Evolutionary conservation across 2,329 filamentous ascomycete genomes (phyloP), one percentile per base, ranked within the genome.

Genomic region (Claviceps quebecensis): DNA sequence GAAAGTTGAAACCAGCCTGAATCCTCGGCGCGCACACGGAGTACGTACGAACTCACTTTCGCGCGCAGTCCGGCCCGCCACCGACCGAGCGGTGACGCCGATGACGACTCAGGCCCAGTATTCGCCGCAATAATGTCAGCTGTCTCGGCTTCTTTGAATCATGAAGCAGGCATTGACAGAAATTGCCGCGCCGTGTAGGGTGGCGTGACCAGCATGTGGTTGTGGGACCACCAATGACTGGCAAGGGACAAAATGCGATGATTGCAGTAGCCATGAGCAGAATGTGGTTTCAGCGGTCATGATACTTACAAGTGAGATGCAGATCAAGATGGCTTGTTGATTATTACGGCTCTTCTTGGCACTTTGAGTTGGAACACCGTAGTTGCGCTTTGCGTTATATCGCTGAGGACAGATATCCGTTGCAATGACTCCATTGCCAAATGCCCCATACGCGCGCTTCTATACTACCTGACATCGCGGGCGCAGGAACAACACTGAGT

Each of bases 141-240:
- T n/a, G 38, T 7, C 17, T 17, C 17, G 38, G 17, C 38, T n/a
- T n/a, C 16, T 40, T 40, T 40, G 38, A 40, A 40, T 40, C 38
- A 8, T 40, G 38, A 11, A 34, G 29, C 29, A 11, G 29, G 29
- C 29, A 34, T 34, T 16, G 19, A 22, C 8, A 44, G 9, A 26
- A 44, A 16, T n/a, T 29, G 23, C 19, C 5, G 17, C 9, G 22
- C 22, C 7, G 26, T 22, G 26, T 26, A 13, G 5, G 13, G 39
- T 51, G 52, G 46, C 52, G 36, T 49, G 52, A 53, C 45, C 6
- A 16, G 37, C 49, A 26, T 17, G 36, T 39, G 44, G 36, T 46
- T 13, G 52, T 48, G 52, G 52, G 26, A 43, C 45, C 46, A 51
- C 41, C 36, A 29, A n/a, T 29, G 41, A 22, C 41, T 8, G 23